Conservation (phyloP, 1,284 basidiomycete species). For the Trametes versicolor region DNA sequence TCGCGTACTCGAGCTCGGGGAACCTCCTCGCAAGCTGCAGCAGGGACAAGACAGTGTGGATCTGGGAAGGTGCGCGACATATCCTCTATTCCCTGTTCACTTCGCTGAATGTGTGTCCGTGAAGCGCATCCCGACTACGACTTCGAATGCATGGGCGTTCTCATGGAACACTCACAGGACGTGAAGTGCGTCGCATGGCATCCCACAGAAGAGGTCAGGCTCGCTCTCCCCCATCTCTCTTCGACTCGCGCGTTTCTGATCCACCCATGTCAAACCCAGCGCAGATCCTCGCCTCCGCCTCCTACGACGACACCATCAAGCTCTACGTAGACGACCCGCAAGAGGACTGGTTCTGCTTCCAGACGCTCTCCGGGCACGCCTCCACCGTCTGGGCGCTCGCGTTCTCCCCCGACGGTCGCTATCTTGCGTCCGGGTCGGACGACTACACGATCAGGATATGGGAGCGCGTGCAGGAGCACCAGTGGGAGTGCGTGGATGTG, state of each 20-base stretch:
- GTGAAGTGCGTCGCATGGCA: conserved; percentile 98
- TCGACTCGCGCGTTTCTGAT: conserved; percentile 23
- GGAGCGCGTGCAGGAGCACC: conserved; percentile 62
- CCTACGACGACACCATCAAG: conserved; percentile 97
- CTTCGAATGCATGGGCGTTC: conserved; percentile 94
- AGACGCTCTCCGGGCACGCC: conserved; percentile 82
- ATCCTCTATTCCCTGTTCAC: not conserved
- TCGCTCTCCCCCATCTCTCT: conserved; percentile 15
- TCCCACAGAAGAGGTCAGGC: conserved; percentile 88
- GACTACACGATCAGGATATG: conserved; percentile 82
- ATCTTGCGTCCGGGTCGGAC: conserved; percentile 86
- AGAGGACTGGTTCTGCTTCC: conserved; percentile 94
- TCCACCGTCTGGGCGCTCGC: conserved; percentile 95
- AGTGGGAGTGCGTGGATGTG: conserved; percentile 67
- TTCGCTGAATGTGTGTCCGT: not conserved
- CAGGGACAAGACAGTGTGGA: conserved; percentile 98
- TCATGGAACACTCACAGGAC: conserved; percentile 98
- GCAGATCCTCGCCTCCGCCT: conserved; percentile 94
- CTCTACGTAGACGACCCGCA: conserved; percentile 94
- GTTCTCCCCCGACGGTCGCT: conserved; percentile 83
- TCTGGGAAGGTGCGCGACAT: conserved; percentile 89
- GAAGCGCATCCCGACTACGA: conserved; percentile 91
- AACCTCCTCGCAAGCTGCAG: conserved; percentile 92
- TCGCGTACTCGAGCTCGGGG: conserved; percentile 86
- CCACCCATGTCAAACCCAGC: conserved; percentile 37